Base-by-base conservation (phyloP, 495 filamentous ascomycete genomes). In the Aspergillus egyptiacus region DNA sequence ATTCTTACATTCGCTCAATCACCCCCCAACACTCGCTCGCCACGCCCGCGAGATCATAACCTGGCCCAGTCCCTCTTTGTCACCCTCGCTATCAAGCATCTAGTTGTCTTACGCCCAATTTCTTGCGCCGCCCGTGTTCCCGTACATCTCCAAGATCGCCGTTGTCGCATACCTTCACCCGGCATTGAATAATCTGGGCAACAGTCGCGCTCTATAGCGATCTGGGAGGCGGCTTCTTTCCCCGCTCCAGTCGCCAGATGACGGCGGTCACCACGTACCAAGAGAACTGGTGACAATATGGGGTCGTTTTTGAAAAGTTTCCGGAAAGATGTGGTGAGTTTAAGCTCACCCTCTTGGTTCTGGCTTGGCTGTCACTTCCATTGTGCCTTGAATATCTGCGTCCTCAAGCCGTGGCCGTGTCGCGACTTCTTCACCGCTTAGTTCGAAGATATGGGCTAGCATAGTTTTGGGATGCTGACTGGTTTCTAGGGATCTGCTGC, bases 291-390 rank as follows among this genome's bases (percentile, higher is more conserved):
- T 59, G 49, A 62, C 57, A 58, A 70, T 58, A 74, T 71, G 69
- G 69, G 66, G 62, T 62, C 71, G 49, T 74, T 74, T 53, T 48
- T 62, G 46, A 70, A 61, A 55, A 64, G 63, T 58, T 59, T 67
- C 46, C 64, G 66, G 55, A 60, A 55, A 57, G 69, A 68, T 68
- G 62, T 63, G 63, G 69, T 73, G 61, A 58, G 71, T 60, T 27
- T 14, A 31, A 28, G 37, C 24, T 39, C 41, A 11, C 31, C 23
- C 2, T 11, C 32, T 15, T 28, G 28, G 47, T 6, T 39, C 19
- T 36, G 15, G 15, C 27, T 10, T 1, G 33, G 10, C n/a, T 44
- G 24, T 18, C 27, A 23, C 47, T 39, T 35, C 20, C 10, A 9
- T 30, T 23, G 6, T 8, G 31, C 31, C 24, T 23, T 13, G 9